These are phyloP conservation scores for Plectosphaerella plurivora DNA, from an alignment of 2,329 filamentous ascomycete species.

Conservation along the genomic window DNA sequence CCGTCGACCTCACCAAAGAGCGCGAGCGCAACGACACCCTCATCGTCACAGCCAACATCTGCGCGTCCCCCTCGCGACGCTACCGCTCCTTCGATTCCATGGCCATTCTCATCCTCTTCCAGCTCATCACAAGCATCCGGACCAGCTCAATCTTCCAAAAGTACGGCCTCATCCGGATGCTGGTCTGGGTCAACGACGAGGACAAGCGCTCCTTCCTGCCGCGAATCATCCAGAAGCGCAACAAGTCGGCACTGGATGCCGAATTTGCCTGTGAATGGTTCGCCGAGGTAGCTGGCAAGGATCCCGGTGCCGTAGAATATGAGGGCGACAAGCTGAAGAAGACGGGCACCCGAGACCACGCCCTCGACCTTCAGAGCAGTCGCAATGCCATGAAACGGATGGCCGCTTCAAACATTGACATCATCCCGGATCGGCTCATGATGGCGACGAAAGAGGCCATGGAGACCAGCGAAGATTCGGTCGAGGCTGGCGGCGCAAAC, in stretches of 20 bases:
- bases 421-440: conserved; percentile 47
- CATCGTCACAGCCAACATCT: conserved; percentile 67
- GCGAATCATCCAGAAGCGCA: conserved; percentile 48
- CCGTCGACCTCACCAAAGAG: conserved; percentile 28
- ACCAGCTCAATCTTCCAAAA: conserved; percentile 60
- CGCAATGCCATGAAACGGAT: conserved; percentile 39
- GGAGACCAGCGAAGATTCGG: conserved; percentile 8
- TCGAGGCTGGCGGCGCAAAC: too few relatives aligned
- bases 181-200: conserved; percentile 64
- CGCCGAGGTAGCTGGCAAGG: conserved; percentile 49
- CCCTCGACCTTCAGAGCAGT: conserved; percentile 43
- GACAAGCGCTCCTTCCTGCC: conserved; percentile 60
- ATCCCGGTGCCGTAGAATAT: conserved; percentile 14
- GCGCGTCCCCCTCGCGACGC: conserved; percentile 43
- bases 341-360: conserved; percentile 36
- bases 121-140: conserved; percentile 57
- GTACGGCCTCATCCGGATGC: conserved; percentile 75
- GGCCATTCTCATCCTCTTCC: conserved; percentile 52
- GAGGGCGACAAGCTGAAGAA: conserved; percentile 7
- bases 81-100: conserved; percentile 53
- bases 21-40: conserved; percentile 64
- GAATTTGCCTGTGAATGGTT: conserved; percentile 58
- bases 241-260: conserved; percentile 51
- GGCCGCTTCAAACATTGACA: conserved; percentile 31
- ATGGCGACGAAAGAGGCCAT: conserved; percentile 17